phyloP scores from a whole-genome alignment of 2,329 filamentous ascomycete species.

The Fusarium sp. region DNA sequence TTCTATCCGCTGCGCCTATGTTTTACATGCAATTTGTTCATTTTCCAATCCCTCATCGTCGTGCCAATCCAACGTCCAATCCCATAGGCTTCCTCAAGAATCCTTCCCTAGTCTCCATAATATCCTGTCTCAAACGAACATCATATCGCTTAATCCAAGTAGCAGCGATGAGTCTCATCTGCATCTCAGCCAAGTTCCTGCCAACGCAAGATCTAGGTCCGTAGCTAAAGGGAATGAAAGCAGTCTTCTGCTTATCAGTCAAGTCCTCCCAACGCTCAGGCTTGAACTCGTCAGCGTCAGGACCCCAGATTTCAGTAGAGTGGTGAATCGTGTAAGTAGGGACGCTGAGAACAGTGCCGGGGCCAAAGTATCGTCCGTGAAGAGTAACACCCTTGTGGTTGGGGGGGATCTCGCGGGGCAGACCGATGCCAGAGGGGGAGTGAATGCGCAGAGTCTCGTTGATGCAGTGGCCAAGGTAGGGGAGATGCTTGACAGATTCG shows the following conservation, averaged over 20 bases:
- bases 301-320: constrained; percentile 76
- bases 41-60: neutral
- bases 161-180: constrained; percentile 79
- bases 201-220: constrained; percentile 79
- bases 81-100: constrained; percentile 84
- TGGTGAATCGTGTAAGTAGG: constrained; percentile 88
- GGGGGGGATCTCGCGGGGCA: constrained; percentile 78
- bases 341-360: constrained; percentile 81
- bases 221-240: constrained; percentile 80
- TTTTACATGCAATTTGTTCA: neutral
- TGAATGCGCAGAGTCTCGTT: constrained; percentile 88
- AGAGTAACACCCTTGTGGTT: constrained; percentile 72
- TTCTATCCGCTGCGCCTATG: neutral
- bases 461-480: constrained; percentile 80
- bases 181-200: constrained; percentile 88
- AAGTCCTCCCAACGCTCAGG: constrained; percentile 77
- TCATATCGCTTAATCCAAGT: constrained; percentile 69
- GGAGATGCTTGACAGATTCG: constrained; percentile 77
- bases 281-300: constrained; percentile 76
- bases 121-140: constrained; percentile 63
- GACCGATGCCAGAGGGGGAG: constrained; percentile 84
- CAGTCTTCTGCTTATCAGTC: constrained; percentile 75
- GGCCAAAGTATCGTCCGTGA: constrained; percentile 75
- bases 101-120: constrained; percentile 80
- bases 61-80: constrained; percentile 55